Evolutionary conservation across 2,329 filamentous ascomycete genomes (phyloP).

Genomic region (Claviceps sp.): DNA sequence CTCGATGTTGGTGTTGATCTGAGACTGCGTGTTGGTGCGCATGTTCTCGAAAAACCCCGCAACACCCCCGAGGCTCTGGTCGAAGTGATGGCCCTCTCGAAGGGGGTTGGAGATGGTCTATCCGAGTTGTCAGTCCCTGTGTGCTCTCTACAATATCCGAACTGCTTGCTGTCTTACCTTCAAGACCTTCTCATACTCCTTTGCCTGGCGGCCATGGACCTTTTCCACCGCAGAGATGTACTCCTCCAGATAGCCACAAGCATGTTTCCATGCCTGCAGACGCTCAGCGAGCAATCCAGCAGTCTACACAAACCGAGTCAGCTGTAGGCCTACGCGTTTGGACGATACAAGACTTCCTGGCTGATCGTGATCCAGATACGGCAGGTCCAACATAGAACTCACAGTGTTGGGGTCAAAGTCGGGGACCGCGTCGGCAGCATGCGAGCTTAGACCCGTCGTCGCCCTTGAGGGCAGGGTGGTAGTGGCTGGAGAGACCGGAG

Average conservation of each 20-base stretch:
- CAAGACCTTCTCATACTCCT: slow-evolving; percentile 89
- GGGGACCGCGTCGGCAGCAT: slow-evolving; percentile 45
- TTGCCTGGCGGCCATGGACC: slow-evolving; percentile 69
- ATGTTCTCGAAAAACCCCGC: slow-evolving; percentile 90
- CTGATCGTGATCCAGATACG: no score
- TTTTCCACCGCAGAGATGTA: slow-evolving; percentile 80
- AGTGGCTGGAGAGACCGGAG: slow-evolving; percentile 17
- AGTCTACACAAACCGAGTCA: slow-evolving; percentile 33
- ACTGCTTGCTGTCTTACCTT: slow-evolving; percentile 39
- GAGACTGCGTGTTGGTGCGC: slow-evolving; percentile 78
- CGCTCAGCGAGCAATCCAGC: slow-evolving; percentile 75
- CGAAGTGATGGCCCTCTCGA: slow-evolving; percentile 85
- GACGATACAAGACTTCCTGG: no score
- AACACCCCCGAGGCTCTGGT: slow-evolving; percentile 75
- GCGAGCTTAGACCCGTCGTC: slow-evolving; percentile 29
- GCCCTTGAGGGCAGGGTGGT: slow-evolving; percentile 31
- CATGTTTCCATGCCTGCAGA: slow-evolving; percentile 91
- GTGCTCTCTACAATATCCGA: no score
- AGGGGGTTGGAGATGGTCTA: slow-evolving; percentile 76
- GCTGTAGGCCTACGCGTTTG: no score
- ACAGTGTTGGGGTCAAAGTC: slow-evolving; percentile 46
- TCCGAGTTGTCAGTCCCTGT: not conserved
- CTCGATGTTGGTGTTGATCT: slow-evolving; percentile 80
- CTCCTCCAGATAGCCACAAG: slow-evolving; percentile 79
- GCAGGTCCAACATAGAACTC: slow-evolving; percentile 15